Evolutionary conservation across 148 eudicot genomes (phyloP), one percentile per base, ranked within the genome.

Genomic region (Chenopodium formosanum): DNA sequence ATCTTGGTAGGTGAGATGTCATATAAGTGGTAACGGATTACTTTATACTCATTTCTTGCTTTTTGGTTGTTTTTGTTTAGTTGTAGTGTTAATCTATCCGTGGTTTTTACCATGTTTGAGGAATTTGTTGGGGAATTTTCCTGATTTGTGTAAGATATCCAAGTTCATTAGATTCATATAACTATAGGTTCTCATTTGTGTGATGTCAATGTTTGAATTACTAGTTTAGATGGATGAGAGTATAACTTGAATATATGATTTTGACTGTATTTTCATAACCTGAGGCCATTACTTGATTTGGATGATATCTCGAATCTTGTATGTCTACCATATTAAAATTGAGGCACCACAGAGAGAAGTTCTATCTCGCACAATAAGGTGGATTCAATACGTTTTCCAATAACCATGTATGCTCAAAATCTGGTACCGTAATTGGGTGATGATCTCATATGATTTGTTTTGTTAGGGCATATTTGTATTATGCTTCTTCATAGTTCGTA

Each of bases 1-100:
- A 17, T 47, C 12, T 46, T 19, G 60, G 64, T 53, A 64, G 83
- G n/a, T 80, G 73, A 80, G 70, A 47, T 47, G 73, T 80, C 72
- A 47, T 73, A 31, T 7, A 29, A 64, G 32, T 34, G 64, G 75
- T 80, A 5, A 56, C 23, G 34, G 75, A 44, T 65, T 9, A 46
- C 19, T 48, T 63, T 23, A 20, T 5, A 62, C 25, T 29, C 25
- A 13, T 22, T 48, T 60, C 13, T 50, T 20, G 66, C 65, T 58
- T 68, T 81, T 80, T 62, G 22, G 23, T 9, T 44, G 70, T 14
- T 6, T 72, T 66, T 5, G 44, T 40, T 40, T 40, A 40, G 44
- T 40, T 40, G 44, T 5, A 40, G 44, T 40, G 44, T 40, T 40
- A 40, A 40, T 40, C 44, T 40, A 40, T 40, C 44, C 11, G 9